Evolutionary conservation across 768 basidiomycete species (phyloP), one percentile per base, ranked within the genome.

Genomic region (Daedalea quercina): DNA sequence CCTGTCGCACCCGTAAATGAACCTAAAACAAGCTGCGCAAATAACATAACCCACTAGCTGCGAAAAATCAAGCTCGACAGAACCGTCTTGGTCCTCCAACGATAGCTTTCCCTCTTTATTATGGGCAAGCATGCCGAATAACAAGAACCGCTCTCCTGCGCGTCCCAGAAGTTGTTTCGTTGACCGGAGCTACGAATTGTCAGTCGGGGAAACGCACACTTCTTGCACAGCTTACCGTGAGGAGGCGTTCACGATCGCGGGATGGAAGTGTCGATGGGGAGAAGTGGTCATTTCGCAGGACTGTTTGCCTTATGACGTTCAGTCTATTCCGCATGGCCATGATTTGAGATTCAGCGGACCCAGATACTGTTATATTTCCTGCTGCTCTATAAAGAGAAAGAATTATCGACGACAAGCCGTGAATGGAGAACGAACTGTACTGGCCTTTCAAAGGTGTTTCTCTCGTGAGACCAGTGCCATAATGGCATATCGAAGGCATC

Each of bases 401-500:
- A 59, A 48, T 31, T 7, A 50, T 52, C 53, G 58, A 56, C 24
- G 47, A 37, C 23, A 12, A 24, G 15, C 20, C 31, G 35, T 26
- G 8, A 12, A 7, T 6, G 19, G n/a, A 28, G 8, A 47, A 4
- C 4, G 3, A 28, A 24, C 8, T 52, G 25, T 19, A 20, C 79
- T 43, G 63, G 95, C 94, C 82, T 88, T 53, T 92, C 91, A 62
- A 97, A 98, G 1, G 88, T 85, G 44, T 87, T 87, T 53, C 88
- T 74, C 62, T 94, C 90, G 26, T 76, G 71, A 15, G 94, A 92
- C 84, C 91, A 99, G 61, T 86, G 79, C 85, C 94, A 94, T 12
- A 84, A 71, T 0, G 96, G 96, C 94, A 98, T 97, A 48, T 95
- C 93, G 61, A 93, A 95, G 9, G 95, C 86, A 65, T 95, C 83